Base-by-base conservation (phyloP, 2,329 filamentous ascomycete species). In the Fusarium buharicum region DNA sequence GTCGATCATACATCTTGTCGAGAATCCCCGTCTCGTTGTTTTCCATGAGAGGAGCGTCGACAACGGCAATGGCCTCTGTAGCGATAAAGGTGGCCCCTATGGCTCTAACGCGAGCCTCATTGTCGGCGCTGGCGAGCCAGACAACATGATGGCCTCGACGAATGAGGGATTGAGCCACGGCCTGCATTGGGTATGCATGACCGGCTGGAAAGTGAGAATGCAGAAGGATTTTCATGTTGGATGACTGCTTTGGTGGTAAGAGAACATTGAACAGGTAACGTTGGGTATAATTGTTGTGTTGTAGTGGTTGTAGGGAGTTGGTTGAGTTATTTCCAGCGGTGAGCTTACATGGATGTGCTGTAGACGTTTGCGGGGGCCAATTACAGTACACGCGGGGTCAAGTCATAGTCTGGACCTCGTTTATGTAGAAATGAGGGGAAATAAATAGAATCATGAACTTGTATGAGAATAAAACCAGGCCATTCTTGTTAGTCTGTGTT, bases 191-290 rank as follows among this genome's bases (percentile, higher is more conserved):
- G 30, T 76, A 73, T 20, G 74, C 71, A 66, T 78, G 76, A 34
- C 76, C 76, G 0, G 74, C 75, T 10, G 76, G 76, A 37, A 77
- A 77, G 50, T 76, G 75, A 9, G 76, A 78, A 48, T 77, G 71
- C 8, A 78, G 66, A 11, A 79, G 70, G 41, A 79, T 67, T 43
- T 74, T 77, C 72, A 78, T 75, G n/a, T 33, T 31, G 47, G 1
- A 5, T 28, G n/a, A 10, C n/a, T 17, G 17, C n/a, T n/a, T n/a
- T 34, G 41, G 16, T 2, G 41, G 16, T 39, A 17, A 28, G 30
- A 33, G 30, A 13, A n/a, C 30, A 33, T 33, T 33, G 12, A 13
- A 12, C 13, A 30, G 30, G 30, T 33, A 8, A 30, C 2, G 28
- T 30, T 30, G 12, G 28, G 8, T 30, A 10, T 30, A 10, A 13